These are phyloP conservation scores for Trametes cinnabarina DNA, from an alignment of 768 basidiomycete genomes.

Conservation along the genomic window DNA sequence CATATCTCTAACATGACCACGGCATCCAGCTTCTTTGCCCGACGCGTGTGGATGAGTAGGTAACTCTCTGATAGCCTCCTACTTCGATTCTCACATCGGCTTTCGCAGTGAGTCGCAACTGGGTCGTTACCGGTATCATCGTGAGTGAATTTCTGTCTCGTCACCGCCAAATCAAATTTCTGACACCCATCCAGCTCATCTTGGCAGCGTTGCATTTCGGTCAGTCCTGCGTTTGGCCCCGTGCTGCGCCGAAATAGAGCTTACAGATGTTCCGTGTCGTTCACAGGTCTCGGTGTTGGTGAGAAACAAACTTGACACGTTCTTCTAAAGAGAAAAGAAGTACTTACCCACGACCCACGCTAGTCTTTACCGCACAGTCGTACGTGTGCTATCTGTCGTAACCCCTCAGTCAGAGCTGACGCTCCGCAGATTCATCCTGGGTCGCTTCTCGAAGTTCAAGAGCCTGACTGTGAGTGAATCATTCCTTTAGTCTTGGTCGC, in stretches of 20 bases:
- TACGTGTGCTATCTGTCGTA: conserved; percentile 23
- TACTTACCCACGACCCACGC: background rate
- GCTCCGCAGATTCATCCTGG: conserved; percentile 24
- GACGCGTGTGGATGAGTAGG: conserved; percentile 49
- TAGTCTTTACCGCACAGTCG: conserved; percentile 50
- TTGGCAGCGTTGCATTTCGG: conserved; percentile 44
- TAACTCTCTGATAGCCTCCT: background rate
- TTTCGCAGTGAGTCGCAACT: conserved; percentile 43
- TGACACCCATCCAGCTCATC: conserved; percentile 32
- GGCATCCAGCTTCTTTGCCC: conserved; percentile 48
- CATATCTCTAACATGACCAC: background rate
- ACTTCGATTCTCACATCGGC: background rate
- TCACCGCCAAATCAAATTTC: background rate
- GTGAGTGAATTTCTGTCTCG: conserved; percentile 29
- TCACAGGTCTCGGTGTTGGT: conserved; percentile 24
- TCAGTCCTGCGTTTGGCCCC: conserved; percentile 22
- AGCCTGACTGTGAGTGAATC: conserved; percentile 33
- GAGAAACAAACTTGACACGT: conserved; percentile 4
- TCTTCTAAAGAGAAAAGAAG: background rate
- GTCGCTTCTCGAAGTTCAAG: conserved; percentile 35
- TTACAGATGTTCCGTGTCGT: background rate
- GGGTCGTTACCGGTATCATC: conserved; percentile 40
- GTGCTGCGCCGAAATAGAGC: background rate
- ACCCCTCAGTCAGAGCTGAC: background rate
- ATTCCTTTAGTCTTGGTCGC: background rate